A percentile compares a stretch with the other conserved stretches of the same genome.
phyloP scores from a whole-genome alignment of 2,329 filamentous ascomycete species.

The Parastagonospora avenae region DNA sequence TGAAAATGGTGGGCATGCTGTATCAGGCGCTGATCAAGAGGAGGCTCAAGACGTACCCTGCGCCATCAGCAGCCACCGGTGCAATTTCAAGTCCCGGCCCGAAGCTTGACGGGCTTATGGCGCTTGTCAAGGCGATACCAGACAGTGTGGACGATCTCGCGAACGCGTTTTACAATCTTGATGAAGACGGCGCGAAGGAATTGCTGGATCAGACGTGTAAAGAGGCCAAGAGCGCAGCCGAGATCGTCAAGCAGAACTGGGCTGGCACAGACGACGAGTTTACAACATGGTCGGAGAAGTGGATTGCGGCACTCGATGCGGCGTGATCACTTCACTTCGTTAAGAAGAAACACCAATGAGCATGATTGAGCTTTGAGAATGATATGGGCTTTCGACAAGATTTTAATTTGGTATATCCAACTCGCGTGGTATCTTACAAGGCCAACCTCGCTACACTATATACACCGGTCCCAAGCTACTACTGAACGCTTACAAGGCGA shows the following conservation, averaged over 20 bases:
- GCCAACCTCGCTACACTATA: too few species aligned
- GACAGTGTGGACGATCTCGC: slow-evolving; percentile 73
- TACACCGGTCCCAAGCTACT: too few species aligned
- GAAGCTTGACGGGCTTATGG: slow-evolving; percentile 61
- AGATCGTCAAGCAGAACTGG: slow-evolving; percentile 66
- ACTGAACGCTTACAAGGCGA: too few species aligned
- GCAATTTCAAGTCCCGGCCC: slow-evolving; percentile 19
- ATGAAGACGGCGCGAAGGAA: slow-evolving; percentile 62
- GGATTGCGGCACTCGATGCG: slow-evolving; percentile 53
- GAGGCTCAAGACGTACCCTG: slow-evolving; percentile 63
- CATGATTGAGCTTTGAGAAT: too few species aligned
- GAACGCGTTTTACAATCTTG: slow-evolving; percentile 72
- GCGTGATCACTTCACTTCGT: slow-evolving; percentile 18
- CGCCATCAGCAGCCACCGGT: slow-evolving; percentile 14
- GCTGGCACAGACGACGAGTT: slow-evolving; percentile 74
- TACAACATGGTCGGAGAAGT: slow-evolving; percentile 72
- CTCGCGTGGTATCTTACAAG: too few species aligned
- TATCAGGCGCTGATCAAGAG: slow-evolving; percentile 74
- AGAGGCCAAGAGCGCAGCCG: slow-evolving; percentile 62
- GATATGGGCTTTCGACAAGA: too few species aligned
- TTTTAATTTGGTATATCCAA: too few species aligned
- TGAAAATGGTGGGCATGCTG: slow-evolving; percentile 70
- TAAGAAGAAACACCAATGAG: too few species aligned
- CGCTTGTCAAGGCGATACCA: slow-evolving; percentile 64
- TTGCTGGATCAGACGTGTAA: slow-evolving; percentile 65